A percentile compares a stretch with the other conserved stretches of the same genome.
These are phyloP conservation scores for Apophysomyces sp. DNA, from an alignment of 371 early-diverging fungal species.

Conservation along the genomic window DNA sequence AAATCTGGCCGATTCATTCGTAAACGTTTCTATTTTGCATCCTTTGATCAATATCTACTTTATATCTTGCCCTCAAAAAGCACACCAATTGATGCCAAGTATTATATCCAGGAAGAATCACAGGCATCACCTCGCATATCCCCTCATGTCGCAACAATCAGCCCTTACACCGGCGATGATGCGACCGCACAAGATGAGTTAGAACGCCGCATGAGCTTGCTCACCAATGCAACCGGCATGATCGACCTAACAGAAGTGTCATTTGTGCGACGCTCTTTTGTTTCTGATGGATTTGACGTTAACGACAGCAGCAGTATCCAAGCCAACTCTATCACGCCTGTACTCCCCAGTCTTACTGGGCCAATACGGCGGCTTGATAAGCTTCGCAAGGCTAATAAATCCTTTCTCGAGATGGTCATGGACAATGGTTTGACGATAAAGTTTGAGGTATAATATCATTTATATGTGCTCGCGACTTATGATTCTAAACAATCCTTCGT, in stretches of 20 bases:
- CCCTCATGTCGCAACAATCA: constrained; percentile 11
- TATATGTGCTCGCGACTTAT: background rate
- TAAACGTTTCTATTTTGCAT: constrained; percentile 46
- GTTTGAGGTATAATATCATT: constrained; percentile 24
- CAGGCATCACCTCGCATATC: background rate
- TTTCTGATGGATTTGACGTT: background rate
- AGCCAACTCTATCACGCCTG: background rate
- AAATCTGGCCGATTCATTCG: constrained; percentile 8
- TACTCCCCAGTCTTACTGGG: background rate
- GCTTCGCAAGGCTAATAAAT: constrained; percentile 8
- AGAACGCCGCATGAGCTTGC: constrained; percentile 44
- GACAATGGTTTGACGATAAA: constrained; percentile 34
- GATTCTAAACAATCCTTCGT: constrained; percentile 10
- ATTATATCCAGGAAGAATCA: constrained; percentile 1
- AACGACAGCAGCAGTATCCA: background rate
- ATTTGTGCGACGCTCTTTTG: constrained; percentile 29
- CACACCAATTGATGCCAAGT: constrained; percentile 18
- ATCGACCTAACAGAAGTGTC: constrained; percentile 55
- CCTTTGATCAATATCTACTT: constrained; percentile 55
- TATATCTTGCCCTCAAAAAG: constrained; percentile 28
- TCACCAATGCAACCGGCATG: constrained; percentile 43
- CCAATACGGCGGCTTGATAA: background rate
- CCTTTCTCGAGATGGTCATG: constrained; percentile 42
- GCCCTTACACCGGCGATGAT: constrained; percentile 8
- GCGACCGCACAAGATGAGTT: constrained; percentile 28